phyloP scores from a whole-genome alignment of 169 alveolate species.

The Plasmodium relictum region DNA sequence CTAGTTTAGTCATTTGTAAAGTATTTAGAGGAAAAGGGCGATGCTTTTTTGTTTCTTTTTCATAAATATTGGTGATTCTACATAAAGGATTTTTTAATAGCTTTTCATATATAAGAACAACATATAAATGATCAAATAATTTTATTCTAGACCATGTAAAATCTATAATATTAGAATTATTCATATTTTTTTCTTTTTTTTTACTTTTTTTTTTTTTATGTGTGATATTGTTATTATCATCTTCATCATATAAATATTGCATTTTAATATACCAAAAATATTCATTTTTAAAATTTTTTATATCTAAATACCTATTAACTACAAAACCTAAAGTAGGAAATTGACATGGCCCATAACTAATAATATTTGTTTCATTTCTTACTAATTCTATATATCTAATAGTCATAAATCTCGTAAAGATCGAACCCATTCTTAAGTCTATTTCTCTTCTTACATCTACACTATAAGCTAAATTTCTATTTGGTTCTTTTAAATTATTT shows the following conservation, averaged over 20 bases:
- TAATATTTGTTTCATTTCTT: slow-evolving; percentile 83
- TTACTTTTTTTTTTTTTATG: slow-evolving; percentile 7
- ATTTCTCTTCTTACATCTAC: slow-evolving; percentile 98
- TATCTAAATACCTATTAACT: slow-evolving; percentile 95
- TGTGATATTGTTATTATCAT: neutral
- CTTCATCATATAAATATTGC: slow-evolving; percentile 61
- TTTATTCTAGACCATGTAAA: slow-evolving; percentile 74
- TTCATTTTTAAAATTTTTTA: slow-evolving; percentile 93
- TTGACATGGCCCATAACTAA: slow-evolving; percentile 99
- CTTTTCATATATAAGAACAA: slow-evolving; percentile 65
- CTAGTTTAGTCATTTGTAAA: slow-evolving; percentile 92
- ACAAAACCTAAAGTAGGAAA: slow-evolving; percentile 99
- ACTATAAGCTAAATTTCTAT: slow-evolving; percentile 94
- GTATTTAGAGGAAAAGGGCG: slow-evolving; percentile 95
- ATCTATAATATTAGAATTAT: slow-evolving; percentile 24
- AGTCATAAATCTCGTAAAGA: slow-evolving; percentile 89
- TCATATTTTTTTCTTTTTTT: neutral
- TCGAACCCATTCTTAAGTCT: slow-evolving; percentile 95
- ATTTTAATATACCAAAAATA: slow-evolving; percentile 94
- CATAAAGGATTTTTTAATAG: slow-evolving; percentile 59
- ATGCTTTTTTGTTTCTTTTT: slow-evolving; percentile 76
- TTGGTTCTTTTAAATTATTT: slow-evolving; percentile 92
- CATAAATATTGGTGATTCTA: slow-evolving; percentile 59
- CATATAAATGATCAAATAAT: slow-evolving; percentile 70
- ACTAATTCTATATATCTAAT: slow-evolving; percentile 79